Conservation (phyloP, 352 stramenopile species). For the Globisporangium abappressorium region DNA sequence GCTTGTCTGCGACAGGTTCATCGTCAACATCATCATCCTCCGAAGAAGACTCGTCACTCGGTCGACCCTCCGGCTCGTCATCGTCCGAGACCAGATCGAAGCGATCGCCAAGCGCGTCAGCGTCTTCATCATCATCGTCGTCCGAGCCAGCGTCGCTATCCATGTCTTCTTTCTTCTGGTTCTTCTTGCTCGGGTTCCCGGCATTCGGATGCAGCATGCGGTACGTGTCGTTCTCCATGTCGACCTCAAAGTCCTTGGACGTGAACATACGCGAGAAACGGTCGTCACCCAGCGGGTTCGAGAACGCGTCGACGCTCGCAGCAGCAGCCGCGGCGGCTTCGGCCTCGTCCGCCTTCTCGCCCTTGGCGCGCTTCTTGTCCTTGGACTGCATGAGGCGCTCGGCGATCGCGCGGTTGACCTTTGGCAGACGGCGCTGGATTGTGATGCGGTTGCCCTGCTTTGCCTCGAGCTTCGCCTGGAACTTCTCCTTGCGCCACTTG, state of each 20-base stretch:
- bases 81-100: slow-evolving; percentile 76
- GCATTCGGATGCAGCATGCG: slow-evolving; percentile 94
- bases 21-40: slow-evolving; percentile 41
- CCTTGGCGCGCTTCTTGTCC: slow-evolving; percentile 63
- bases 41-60: slow-evolving; percentile 64
- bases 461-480: slow-evolving; percentile 91
- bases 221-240: slow-evolving; percentile 96
- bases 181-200: slow-evolving; percentile 53
- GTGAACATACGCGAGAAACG: slow-evolving; percentile 97
- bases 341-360: slow-evolving; percentile 27
- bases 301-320: slow-evolving; percentile 31
- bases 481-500: slow-evolving; percentile 95
- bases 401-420: slow-evolving; percentile 88
- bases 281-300: slow-evolving; percentile 92
- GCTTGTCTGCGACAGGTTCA: slow-evolving; percentile 13
- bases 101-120: slow-evolving; percentile 52
- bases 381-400: slow-evolving; percentile 77
- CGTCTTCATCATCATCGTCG: slow-evolving; percentile 51
- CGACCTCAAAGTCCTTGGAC: slow-evolving; percentile 97
- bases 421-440: slow-evolving; percentile 84
- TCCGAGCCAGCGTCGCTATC: slow-evolving; percentile 86
- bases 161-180: slow-evolving; percentile 89
- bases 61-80: slow-evolving; percentile 49
- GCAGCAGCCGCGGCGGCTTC: slow-evolving; percentile 24
- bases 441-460: slow-evolving; percentile 90